phyloP scores from a whole-genome alignment of 768 basidiomycete genomes.

The Rhizopogon roseolus region DNA sequence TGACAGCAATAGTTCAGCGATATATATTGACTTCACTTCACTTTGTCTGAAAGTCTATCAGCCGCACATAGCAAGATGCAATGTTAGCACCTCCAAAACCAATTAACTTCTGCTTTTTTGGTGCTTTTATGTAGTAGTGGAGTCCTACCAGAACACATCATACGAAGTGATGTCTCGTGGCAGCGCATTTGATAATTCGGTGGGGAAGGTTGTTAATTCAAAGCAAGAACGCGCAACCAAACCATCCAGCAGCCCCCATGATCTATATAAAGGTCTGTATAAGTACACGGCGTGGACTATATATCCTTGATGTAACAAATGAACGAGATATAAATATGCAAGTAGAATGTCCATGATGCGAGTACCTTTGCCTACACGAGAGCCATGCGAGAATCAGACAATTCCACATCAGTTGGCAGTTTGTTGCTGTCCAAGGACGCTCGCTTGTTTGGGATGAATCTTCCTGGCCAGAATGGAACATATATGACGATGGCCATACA shows the following conservation, averaged over 20 bases:
- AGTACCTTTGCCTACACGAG: too few relatives aligned
- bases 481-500: conserved; percentile 56
- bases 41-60: background rate
- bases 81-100: background rate
- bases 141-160: background rate
- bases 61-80: background rate
- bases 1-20: background rate
- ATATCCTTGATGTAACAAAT: background rate
- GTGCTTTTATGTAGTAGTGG: too few relatives aligned
- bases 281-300: background rate
- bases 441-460: conserved; percentile 32
- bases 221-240: background rate
- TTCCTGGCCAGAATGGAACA: conserved; percentile 60
- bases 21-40: too few relatives aligned
- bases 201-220: background rate
- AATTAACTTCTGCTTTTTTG: background rate
- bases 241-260: background rate
- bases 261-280: background rate
- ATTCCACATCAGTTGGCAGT: background rate
- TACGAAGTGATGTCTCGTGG: background rate
- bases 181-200: background rate
- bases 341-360: background rate
- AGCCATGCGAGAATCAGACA: background rate
- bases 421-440: background rate
- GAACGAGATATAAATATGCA: background rate